Evolutionary conservation across 495 filamentous ascomycete species (phyloP), one percentile per base, ranked within the genome.

Genomic region (Penicillium macrosclerotiorum): DNA sequence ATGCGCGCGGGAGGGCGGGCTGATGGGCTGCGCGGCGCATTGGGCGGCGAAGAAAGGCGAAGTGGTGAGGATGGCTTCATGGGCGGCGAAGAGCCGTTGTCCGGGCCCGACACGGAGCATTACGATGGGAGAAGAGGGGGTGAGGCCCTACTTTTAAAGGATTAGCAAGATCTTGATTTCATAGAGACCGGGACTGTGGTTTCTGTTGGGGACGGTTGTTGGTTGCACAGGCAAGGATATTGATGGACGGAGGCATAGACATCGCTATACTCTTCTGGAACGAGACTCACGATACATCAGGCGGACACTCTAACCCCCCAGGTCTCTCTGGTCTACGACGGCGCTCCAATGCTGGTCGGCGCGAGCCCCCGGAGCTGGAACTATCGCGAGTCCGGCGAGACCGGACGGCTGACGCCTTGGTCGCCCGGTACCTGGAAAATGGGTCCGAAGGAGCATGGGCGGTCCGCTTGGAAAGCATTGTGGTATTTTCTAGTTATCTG

Each of bases 71-170:
- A 95, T 80, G 59, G 90, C 84, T 71, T 90, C 87, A 65, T 95
- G 91, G 17, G 89, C 89, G 26, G 89, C 89, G 70, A 96, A 96
- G 62, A 94, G 85, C 13, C 88, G 80, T 55, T 85, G 79, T 44
- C 88, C 81, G 8, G 76, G 78, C 5, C 91, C 91, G 54, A 95
- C 81, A 52, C 80, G 74, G 51, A 95, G 75, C 37, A 88, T 92
- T 50, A 95, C 77, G 49, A 95, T 84, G 38, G 86, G 74, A 11
- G 86, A 41, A 12, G 38, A 85, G 32, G 57, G 80, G 55, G 80
- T 60, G 57, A 72, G 75, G 51, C 79, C 88, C 42, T 52, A 9
- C 27, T 52, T 9, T 44, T 41, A 7, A 45, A 17, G 37, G 37
- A 22, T 31, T 31, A 31, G 24, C 14, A 13, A n/a, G n/a, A n/a